A percentile compares a stretch with the other conserved stretches of the same genome.
These are phyloP conservation scores for Scedosporium aurantiacum DNA, from an alignment of 2,329 filamentous ascomycete species.

Conservation along the genomic window DNA sequence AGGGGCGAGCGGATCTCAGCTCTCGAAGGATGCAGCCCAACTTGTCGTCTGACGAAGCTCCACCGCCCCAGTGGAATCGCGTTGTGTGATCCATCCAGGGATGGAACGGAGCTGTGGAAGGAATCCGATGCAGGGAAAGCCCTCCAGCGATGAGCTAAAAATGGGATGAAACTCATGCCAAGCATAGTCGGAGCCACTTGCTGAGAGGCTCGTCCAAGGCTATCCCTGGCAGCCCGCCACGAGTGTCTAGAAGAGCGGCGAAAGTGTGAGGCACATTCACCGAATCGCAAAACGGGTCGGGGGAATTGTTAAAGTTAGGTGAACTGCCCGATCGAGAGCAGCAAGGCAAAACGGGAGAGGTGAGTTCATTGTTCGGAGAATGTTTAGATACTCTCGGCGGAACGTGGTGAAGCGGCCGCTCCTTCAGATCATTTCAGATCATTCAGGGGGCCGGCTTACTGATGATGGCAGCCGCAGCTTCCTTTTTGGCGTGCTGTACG, in stretches of 20 bases:
- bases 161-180: constrained; percentile 3
- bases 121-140: not conserved
- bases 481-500: not conserved
- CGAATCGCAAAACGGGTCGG: not conserved
- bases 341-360: not conserved
- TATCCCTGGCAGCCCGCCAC: not conserved
- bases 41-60: too few relatives aligned
- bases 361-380: too few relatives aligned
- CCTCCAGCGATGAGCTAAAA: not conserved
- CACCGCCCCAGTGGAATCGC: too few relatives aligned
- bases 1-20: too few relatives aligned
- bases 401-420: not conserved
- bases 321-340: not conserved
- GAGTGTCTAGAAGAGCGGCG: not conserved
- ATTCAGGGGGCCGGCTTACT: not conserved
- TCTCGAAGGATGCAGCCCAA: not conserved
- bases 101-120: not conserved
- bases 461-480: not conserved
- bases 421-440: not conserved
- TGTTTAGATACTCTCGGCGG: too few relatives aligned
- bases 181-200: not conserved
- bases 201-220: not conserved
- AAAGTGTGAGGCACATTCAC: not conserved
- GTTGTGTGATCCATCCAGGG: too few relatives aligned
- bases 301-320: not conserved